Evolutionary conservation across 2,329 filamentous ascomycete species (phyloP).

Genomic region (Leptodontidium sp.): DNA sequence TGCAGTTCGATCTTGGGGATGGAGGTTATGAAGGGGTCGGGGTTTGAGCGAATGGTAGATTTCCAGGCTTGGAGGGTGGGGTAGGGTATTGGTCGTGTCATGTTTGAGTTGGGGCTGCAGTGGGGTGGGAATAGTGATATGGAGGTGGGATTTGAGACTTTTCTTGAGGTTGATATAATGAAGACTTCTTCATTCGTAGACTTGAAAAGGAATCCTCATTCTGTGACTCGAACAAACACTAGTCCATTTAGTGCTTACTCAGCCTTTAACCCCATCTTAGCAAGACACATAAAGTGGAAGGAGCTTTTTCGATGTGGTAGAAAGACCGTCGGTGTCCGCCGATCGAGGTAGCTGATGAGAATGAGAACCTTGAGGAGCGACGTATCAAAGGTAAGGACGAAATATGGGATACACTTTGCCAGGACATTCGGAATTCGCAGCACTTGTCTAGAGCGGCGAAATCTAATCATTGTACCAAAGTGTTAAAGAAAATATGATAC

Average conservation of each 20-base stretch:
- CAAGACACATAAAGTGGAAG: neutral
- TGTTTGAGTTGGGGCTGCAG: neutral
- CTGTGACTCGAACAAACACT: neutral
- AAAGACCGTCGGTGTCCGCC: neutral
- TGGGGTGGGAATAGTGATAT: too few relatives aligned
- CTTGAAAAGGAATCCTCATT: neutral
- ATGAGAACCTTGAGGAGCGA: neutral
- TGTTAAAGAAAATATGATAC: too few relatives aligned
- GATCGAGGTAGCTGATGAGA: neutral
- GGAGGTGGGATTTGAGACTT: neutral
- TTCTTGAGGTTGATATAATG: neutral
- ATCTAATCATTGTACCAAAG: too few relatives aligned
- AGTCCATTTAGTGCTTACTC: neutral
- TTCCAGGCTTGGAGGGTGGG: constrained; percentile 23
- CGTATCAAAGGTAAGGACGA: neutral
- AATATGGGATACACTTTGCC: too few relatives aligned
- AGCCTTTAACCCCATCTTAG: neutral
- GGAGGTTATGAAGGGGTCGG: constrained; percentile 61
- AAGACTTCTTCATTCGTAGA: neutral
- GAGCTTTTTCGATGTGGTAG: neutral
- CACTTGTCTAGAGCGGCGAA: too few relatives aligned
- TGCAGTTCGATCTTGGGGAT: constrained; percentile 85
- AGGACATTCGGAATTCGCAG: too few relatives aligned
- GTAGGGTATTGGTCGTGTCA: constrained; percentile 22
- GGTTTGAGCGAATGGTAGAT: constrained; percentile 12